Evolutionary conservation across 345 rosid species (phyloP), one percentile per base, ranked within the genome.

Genomic region (Salix caprea): DNA sequence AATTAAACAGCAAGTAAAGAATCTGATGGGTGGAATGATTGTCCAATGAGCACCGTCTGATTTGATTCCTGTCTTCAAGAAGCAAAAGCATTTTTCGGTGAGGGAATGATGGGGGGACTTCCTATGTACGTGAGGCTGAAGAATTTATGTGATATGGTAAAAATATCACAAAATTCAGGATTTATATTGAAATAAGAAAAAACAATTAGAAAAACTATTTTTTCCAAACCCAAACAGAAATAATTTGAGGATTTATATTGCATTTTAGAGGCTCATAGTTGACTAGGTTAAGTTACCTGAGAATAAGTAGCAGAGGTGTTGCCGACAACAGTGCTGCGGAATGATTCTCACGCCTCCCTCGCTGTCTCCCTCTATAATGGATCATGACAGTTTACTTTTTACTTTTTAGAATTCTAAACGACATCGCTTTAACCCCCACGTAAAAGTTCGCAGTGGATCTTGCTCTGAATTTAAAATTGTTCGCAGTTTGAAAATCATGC

Each of bases 1-100:
- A 15, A 54, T 78, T 67, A 67, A 50, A 62, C 74, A 12, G 36
- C 9, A 21, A 39, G 70, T 52, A 62, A 69, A 15, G 81, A 79
- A 78, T 65, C 19, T 0, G 68, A 65, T 60, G 24, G 23, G 21
- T 19, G 42, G 64, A 4, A 15, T 52, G 30, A 64, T 19, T 76
- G 39, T 37, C 21, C 76, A 65, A 42, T 28, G 9, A 44, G 52
- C 34, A 36, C 71, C 76, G 66, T 46, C 19, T 26, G 79, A 64
- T 58, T 42, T 23, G 44, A 23, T 21, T 32, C 18, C 40, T 16
- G 2, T 15, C 3, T 21, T 1, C 65, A 23, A n/a, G 23, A 19
- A 58, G 13, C 52, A 46, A 40, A 34, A 42, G 46, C 46, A 42
- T 11, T 10, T 42, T 10, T 10, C 2, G 46, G 46, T 40, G 12